These are phyloP conservation scores for Posidonia oceanica DNA, from an alignment of 116 monocot genomes.

Conservation along the genomic window DNA sequence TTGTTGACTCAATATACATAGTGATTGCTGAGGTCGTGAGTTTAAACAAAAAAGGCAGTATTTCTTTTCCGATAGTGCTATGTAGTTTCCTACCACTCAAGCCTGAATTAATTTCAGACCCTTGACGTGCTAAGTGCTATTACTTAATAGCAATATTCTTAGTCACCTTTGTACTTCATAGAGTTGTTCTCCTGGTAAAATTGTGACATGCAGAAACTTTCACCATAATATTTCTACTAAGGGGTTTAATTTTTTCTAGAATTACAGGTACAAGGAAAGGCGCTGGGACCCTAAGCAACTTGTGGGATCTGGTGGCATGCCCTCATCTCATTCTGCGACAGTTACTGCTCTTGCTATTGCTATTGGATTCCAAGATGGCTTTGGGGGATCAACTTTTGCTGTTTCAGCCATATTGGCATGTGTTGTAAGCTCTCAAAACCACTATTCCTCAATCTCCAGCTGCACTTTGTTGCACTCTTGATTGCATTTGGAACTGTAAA, in stretches of 20 bases:
- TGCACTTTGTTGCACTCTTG: too few species aligned
- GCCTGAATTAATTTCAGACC: too few species aligned
- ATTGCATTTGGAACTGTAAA: too few species aligned
- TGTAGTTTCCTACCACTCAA: too few species aligned
- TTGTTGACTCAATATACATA: too few species aligned
- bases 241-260: neutral
- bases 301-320: constrained; percentile 73
- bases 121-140: too few species aligned
- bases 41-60: too few species aligned
- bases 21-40: too few species aligned
- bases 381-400: constrained; percentile 47
- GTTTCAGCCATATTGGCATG: constrained; percentile 37
- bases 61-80: too few species aligned
- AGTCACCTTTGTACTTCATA: neutral
- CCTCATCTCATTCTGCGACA: constrained; percentile 68
- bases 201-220: neutral
- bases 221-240: neutral
- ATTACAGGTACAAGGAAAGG: constrained; percentile 55
- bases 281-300: constrained; percentile 73
- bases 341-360: constrained; percentile 66
- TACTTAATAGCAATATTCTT: too few species aligned
- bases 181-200: neutral
- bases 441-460: neutral
- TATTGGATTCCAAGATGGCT: constrained; percentile 60
- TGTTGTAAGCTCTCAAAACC: constrained; percentile 26